These are phyloP conservation scores for Neurospora sp. DNA, from an alignment of 495 filamentous ascomycete species.

Conservation along the genomic window DNA sequence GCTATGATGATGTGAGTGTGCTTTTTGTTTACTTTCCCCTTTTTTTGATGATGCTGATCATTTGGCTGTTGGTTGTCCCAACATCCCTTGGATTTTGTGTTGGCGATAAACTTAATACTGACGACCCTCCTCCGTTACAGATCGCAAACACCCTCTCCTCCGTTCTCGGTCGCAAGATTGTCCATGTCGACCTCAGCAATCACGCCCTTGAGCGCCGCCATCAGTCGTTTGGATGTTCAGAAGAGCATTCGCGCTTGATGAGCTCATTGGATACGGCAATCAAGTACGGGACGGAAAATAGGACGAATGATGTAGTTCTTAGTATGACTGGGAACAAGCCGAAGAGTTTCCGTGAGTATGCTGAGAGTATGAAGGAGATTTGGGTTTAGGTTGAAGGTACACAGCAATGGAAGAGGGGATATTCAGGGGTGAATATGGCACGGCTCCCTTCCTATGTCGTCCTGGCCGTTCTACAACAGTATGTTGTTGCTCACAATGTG, in stretches of 20 bases:
- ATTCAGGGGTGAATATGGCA: background rate
- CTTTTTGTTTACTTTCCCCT: background rate
- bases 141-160: slow-evolving; percentile 32
- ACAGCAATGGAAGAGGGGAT: background rate
- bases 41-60: background rate
- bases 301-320: slow-evolving; percentile 29
- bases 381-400: slow-evolving; percentile 11
- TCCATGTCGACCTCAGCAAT: slow-evolving; percentile 32
- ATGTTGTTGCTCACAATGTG: background rate
- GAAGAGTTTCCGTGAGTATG: slow-evolving; percentile 24
- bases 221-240: slow-evolving; percentile 20
- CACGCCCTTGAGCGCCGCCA: slow-evolving; percentile 18
- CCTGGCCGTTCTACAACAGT: background rate
- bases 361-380: slow-evolving; percentile 20
- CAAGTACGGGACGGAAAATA: slow-evolving; percentile 28
- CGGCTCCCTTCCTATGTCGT: background rate
- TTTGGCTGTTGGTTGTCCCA: no score
- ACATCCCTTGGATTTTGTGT: background rate
- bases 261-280: slow-evolving; percentile 25
- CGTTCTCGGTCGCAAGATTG: slow-evolving; percentile 28
- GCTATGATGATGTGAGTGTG: slow-evolving; percentile 34
- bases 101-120: background rate
- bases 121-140: slow-evolving; percentile 11
- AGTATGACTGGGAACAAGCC: slow-evolving; percentile 26
- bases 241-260: slow-evolving; percentile 24